phyloP scores from a whole-genome alignment of 2,329 filamentous ascomycete genomes.

The Escovopsis weberi region DNA sequence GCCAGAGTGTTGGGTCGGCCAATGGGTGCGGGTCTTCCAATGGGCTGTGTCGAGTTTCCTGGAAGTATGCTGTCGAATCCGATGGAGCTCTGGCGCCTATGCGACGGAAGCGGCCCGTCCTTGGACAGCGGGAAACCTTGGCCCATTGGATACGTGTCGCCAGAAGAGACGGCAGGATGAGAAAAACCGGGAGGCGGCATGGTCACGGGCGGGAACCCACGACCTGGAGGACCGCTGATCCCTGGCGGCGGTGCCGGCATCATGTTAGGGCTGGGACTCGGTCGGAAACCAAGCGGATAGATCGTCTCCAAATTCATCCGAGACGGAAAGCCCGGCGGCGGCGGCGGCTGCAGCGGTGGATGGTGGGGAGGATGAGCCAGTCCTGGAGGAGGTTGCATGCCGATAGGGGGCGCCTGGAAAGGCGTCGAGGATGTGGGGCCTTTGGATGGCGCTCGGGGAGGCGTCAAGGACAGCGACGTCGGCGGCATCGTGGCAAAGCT shows the following conservation, averaged over 20 bases:
- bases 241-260: conserved; percentile 39
- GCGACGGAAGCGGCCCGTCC: conserved; percentile 26
- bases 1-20: conserved; percentile 67
- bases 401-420: conserved; percentile 39
- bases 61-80: conserved; percentile 44
- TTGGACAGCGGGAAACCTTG: conserved; percentile 19
- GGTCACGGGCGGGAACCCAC: conserved; percentile 27
- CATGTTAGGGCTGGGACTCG: conserved; percentile 27
- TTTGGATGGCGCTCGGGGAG: conserved; percentile 26
- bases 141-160: conserved; percentile 17
- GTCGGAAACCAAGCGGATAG: conserved; percentile 33
- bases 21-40: conserved; percentile 73
- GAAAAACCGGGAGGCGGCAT: conserved; percentile 25
- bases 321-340: conserved; percentile 38
- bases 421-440: conserved; percentile 28
- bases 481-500: conserved; percentile 16
- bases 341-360: conserved; percentile 21
- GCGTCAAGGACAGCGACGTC: conserved; percentile 38
- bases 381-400: conserved; percentile 33
- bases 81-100: conserved; percentile 63
- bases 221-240: conserved; percentile 28
- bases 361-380: conserved; percentile 22
- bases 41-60: conserved; percentile 49
- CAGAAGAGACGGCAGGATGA: conserved; percentile 12
- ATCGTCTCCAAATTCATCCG: conserved; percentile 39